These are phyloP conservation scores for Pyrenochaeta sp. DNA, from an alignment of 2,329 filamentous ascomycete genomes.

Conservation along the genomic window DNA sequence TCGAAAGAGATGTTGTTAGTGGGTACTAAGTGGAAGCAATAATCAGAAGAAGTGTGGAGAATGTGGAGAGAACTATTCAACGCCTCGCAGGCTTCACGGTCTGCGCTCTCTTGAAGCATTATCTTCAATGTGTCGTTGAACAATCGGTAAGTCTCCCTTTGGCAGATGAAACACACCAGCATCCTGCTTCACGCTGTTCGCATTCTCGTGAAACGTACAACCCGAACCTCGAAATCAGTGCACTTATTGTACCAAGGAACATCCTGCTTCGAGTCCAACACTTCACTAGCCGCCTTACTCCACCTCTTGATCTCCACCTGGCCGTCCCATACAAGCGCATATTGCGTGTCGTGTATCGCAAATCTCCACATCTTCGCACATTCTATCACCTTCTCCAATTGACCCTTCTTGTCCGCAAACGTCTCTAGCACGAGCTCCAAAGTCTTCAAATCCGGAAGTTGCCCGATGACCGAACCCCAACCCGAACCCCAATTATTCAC, in stretches of 20 bases:
- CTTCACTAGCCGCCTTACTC: not conserved
- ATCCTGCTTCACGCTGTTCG: not conserved
- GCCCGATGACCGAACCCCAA: slow-evolving; percentile 23
- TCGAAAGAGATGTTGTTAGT: not conserved
- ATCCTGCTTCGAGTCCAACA: not conserved
- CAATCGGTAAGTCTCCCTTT: not conserved
- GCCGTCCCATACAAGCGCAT: slow-evolving; percentile 35
- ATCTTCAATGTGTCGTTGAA: not conserved
- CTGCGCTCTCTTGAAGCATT: not conserved
- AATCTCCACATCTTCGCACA: slow-evolving; percentile 44
- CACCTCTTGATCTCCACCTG: slow-evolving; percentile 25
- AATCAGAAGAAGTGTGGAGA: not conserved
- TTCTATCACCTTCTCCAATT: slow-evolving; percentile 35
- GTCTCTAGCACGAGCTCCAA: slow-evolving; percentile 38
- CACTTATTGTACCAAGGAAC: not conserved
- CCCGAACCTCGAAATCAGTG: slow-evolving; percentile 12
- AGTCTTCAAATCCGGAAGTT: slow-evolving; percentile 27
- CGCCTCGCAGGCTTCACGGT: too few species aligned
- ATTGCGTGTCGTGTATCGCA: slow-evolving; percentile 14
- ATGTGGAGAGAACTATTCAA: too few species aligned
- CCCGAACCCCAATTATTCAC: not conserved
- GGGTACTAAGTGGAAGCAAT: not conserved
- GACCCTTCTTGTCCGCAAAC: slow-evolving; percentile 30
- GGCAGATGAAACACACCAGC: not conserved
- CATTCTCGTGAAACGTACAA: slow-evolving; percentile 9